Percentiles rank a stretch among this genome's conserved stretches.
Conservation (phyloP, 208 protist genomes). For the Wallacemonas collosoma region DNA sequence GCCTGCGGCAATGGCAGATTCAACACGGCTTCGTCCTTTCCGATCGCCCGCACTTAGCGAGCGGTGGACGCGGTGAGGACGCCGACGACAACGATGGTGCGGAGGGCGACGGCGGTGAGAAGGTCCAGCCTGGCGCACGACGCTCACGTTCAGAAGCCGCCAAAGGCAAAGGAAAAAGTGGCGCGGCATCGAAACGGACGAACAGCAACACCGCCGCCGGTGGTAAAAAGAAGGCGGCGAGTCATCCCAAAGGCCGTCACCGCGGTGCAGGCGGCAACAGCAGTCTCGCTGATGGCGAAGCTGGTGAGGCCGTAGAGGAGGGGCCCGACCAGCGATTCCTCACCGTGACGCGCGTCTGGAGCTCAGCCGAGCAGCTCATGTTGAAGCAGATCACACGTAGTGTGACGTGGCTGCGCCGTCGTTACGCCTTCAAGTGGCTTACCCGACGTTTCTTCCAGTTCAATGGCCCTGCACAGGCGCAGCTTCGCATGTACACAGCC, state of each 20-base stretch:
- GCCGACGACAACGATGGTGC: conserved; percentile 9
- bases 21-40: conserved; percentile 25
- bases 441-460: conserved; percentile 66
- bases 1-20: conserved; percentile 36
- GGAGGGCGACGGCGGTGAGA: conserved; percentile 1
- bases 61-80: not conserved
- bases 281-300: conserved; percentile 11
- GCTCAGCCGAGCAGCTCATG: conserved; percentile 61
- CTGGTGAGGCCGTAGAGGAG: conserved; percentile 14
- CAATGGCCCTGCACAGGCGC: conserved; percentile 55
- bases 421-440: conserved; percentile 46
- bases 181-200: not conserved
- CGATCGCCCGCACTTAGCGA: not conserved
- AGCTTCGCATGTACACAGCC: conserved; percentile 58
- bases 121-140: not conserved
- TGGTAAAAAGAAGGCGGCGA: conserved; percentile 13
- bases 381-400: conserved; percentile 71
- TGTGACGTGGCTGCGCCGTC: conserved; percentile 62
- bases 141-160: not conserved
- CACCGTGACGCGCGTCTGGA: conserved; percentile 42
- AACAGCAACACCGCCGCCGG: conserved; percentile 6
- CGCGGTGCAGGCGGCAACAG: not conserved
- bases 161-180: conserved; percentile 13
- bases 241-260: conserved; percentile 4
- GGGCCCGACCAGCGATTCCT: conserved; percentile 19